A percentile compares a stretch with the other conserved stretches of the same genome.
Conservation (phyloP, 2,329 filamentous ascomycete species). For the Dactylellina parvicollis region DNA sequence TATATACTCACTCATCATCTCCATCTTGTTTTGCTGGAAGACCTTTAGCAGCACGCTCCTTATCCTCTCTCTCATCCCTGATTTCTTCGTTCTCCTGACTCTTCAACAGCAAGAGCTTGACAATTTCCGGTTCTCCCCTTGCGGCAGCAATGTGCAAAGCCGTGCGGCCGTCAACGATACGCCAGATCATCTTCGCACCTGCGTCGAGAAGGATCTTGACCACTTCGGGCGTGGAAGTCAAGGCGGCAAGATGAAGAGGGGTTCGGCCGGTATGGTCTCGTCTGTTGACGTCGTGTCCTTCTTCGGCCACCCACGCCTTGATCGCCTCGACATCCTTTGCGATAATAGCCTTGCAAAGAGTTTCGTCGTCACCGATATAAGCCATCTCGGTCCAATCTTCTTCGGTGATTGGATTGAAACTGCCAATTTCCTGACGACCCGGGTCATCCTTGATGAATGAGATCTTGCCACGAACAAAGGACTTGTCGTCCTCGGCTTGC, state of each 20-base stretch:
- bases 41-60: conserved; percentile 60
- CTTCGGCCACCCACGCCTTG: conserved; percentile 73
- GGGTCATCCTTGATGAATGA: conserved; percentile 82
- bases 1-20: conserved; percentile 47
- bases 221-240: conserved; percentile 73
- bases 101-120: conserved; percentile 76
- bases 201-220: conserved; percentile 76
- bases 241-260: conserved; percentile 79
- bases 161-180: conserved; percentile 81
- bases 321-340: conserved; percentile 77
- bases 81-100: conserved; percentile 78
- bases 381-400: conserved; percentile 71
- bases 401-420: conserved; percentile 57
- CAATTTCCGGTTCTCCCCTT: conserved; percentile 74
- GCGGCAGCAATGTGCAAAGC: conserved; percentile 83
- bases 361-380: conserved; percentile 80
- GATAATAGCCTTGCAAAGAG: conserved; percentile 82
- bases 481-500: conserved; percentile 75
- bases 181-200: conserved; percentile 76
- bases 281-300: conserved; percentile 75
- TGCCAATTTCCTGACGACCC: conserved; percentile 76
- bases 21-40: conserved; percentile 55
- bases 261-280: conserved; percentile 82
- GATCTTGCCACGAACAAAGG: conserved; percentile 77
- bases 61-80: conserved; percentile 70